A percentile compares a stretch with the other conserved stretches of the same genome.
Conservation (phyloP, 2,329 filamentous ascomycete genomes). For the Colletotrichum gloeosporioides region DNA sequence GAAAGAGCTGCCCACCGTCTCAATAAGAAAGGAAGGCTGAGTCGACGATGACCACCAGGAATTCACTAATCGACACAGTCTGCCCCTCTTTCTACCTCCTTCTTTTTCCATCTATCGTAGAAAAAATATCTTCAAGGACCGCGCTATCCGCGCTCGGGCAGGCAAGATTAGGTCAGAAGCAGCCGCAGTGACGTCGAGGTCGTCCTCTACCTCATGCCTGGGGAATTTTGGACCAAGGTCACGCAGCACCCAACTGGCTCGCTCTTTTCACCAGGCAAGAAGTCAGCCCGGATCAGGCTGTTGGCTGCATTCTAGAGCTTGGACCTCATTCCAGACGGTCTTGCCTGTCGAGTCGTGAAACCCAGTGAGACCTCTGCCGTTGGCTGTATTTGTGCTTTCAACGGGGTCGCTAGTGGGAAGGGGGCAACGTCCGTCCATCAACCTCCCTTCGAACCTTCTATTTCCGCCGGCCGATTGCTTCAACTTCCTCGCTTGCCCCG, state of each 20-base stretch:
- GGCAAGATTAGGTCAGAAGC: not conserved
- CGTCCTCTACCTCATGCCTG: not conserved
- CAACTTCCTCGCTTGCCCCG: not conserved
- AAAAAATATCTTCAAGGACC: not conserved
- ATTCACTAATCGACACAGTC: not conserved
- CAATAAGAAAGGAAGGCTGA: not conserved
- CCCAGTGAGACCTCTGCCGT: conserved; percentile 2
- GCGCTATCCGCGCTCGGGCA: not conserved
- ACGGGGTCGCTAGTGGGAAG: conserved; percentile 5
- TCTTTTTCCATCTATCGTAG: not conserved
- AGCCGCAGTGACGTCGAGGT: not conserved
- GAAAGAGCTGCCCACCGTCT: not conserved
- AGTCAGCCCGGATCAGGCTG: not conserved
- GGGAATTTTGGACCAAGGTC: not conserved
- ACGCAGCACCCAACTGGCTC: not conserved
- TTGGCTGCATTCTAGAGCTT: not conserved
- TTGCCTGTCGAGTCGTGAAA: not conserved
- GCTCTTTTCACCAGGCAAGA: not conserved
- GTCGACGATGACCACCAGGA: not conserved
- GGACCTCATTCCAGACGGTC: not conserved
- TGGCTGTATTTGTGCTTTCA: conserved; percentile 4
- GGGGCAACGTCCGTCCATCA: conserved; percentile 1
- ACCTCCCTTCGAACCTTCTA: conserved; percentile 17
- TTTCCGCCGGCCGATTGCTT: conserved; percentile 1
- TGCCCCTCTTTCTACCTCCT: not conserved